Conservation (phyloP, 306 rosid species). For the Acacia melanoxylon region DNA sequence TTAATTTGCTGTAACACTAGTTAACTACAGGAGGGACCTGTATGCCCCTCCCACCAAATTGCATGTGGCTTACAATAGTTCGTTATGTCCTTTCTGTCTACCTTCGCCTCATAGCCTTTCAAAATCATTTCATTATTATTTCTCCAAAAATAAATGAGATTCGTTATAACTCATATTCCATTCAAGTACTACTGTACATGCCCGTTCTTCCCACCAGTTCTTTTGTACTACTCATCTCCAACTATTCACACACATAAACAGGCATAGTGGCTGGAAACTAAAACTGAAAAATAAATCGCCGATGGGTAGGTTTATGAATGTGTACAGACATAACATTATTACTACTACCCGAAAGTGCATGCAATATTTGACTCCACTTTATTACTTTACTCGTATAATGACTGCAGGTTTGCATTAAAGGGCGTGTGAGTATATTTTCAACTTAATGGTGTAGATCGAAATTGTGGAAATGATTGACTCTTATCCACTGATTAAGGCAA, state of each 20-base stretch:
- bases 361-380: constrained; percentile 33
- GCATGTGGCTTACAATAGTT: constrained; percentile 35
- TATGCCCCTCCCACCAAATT: constrained; percentile 15
- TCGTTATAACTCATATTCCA: constrained; percentile 21
- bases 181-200: background rate
- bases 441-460: background rate
- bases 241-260: background rate
- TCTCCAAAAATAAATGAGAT: constrained; percentile 27
- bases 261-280: background rate
- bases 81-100: constrained; percentile 27
- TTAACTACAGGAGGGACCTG: constrained; percentile 39
- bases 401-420: background rate
- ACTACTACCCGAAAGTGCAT: constrained; percentile 18
- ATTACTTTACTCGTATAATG: background rate
- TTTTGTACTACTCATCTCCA: background rate
- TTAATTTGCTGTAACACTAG: constrained; percentile 23
- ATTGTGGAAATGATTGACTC: background rate
- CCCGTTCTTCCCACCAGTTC: background rate
- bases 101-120: constrained; percentile 21
- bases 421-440: background rate
- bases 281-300: background rate
- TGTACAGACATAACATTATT: background rate
- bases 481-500: constrained; percentile 35
- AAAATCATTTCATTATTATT: background rate
- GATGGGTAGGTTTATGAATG: background rate